Evolutionary conservation across 345 rosid species (phyloP).

Genomic region (Microcos paniculata): DNA sequence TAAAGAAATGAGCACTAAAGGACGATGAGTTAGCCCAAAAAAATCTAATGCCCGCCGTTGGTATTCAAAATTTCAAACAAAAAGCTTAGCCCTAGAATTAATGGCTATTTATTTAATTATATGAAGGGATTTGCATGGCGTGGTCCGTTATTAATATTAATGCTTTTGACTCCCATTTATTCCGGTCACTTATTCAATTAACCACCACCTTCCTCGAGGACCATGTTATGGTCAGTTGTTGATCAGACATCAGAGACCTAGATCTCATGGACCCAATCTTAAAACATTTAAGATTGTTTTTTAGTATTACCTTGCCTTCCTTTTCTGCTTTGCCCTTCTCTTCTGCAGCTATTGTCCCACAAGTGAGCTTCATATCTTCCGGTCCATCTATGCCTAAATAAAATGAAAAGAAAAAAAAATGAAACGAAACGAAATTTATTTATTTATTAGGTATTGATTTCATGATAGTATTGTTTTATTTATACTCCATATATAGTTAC

Average conservation of each 20-base stretch:
- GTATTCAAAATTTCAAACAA: conserved; percentile 14
- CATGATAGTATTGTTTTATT: too few species aligned
- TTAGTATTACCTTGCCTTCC: conserved; percentile 77
- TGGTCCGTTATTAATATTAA: not conserved
- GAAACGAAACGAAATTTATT: not conserved
- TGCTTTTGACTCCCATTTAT: conserved; percentile 1
- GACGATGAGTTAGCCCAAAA: not conserved
- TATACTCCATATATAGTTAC: too few species aligned
- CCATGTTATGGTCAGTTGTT: not conserved
- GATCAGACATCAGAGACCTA: conserved; percentile 4
- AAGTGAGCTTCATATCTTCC: conserved; percentile 95
- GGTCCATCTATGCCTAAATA: conserved; percentile 80
- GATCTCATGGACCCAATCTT: conserved; percentile 15
- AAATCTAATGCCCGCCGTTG: conserved; percentile 6
- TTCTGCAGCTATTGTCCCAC: conserved; percentile 92
- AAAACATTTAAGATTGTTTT: not conserved
- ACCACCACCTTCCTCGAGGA: not conserved
- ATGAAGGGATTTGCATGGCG: not conserved
- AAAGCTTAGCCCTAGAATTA: conserved; percentile 18
- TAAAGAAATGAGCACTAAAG: conserved; percentile 3
- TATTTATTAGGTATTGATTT: too few species aligned
- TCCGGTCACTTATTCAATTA: conserved; percentile 8
- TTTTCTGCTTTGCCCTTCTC: conserved; percentile 91
- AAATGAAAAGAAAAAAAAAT: not conserved
- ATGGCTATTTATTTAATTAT: not conserved